A percentile compares a stretch with the other conserved stretches of the same genome.
Conservation (phyloP, 208 protist genomes). For the Trypanosoma caninum region DNA sequence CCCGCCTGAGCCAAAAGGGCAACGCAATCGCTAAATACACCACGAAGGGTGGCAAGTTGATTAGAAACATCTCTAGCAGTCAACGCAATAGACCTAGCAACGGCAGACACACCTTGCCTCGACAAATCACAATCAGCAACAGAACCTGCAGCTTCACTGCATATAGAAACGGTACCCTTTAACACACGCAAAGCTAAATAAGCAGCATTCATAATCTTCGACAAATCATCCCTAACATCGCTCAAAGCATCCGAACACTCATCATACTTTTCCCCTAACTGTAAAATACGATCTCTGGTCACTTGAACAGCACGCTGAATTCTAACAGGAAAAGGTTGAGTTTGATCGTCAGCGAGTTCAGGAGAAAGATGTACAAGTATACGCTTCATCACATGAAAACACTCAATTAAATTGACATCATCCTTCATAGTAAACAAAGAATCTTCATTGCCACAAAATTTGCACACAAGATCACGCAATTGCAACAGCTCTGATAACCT, state of each 20-base stretch:
- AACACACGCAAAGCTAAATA: background rate
- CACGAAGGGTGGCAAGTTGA: background rate
- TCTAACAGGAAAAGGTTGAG: background rate
- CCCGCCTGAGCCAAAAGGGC: constrained; percentile 1
- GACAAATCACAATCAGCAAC: background rate
- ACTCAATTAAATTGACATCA: constrained; percentile 14
- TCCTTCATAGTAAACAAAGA: background rate
- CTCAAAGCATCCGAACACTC: background rate
- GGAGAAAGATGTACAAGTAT: constrained; percentile 5
- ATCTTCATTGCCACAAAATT: constrained; percentile 11
- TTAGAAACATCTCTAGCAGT: background rate
- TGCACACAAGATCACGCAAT: constrained; percentile 4
- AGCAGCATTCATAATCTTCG: background rate
- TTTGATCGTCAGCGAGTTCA: background rate
- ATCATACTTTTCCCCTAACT: background rate
- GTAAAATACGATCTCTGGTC: background rate
- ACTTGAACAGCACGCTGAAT: constrained; percentile 1
- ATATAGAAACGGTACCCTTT: background rate
- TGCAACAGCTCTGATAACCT: background rate
- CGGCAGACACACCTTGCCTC: background rate
- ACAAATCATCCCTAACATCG: background rate
- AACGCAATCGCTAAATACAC: constrained; percentile 10
- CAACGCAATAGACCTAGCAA: constrained; percentile 7
- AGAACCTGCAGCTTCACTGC: background rate
- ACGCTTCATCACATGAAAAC: constrained; percentile 18